phyloP scores from a whole-genome alignment of 768 basidiomycete species.

The Termitomyces sp. region DNA sequence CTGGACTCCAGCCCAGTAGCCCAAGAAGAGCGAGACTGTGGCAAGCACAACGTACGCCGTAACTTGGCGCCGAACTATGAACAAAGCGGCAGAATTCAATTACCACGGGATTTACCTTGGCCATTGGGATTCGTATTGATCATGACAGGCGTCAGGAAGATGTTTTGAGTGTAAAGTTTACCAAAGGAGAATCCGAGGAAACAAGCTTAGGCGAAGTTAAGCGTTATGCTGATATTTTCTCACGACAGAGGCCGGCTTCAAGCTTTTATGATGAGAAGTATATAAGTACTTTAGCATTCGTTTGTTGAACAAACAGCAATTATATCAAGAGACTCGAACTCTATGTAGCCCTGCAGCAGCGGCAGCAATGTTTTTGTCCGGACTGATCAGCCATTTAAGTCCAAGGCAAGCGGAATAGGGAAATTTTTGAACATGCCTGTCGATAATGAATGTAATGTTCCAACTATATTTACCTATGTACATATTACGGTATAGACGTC shows the following conservation, averaged over 20 bases:
- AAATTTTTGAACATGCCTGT: not conserved
- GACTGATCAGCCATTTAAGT: not conserved
- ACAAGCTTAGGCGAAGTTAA: not conserved
- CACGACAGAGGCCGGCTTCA: not conserved
- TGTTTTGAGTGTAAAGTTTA: not conserved
- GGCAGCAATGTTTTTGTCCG: not conserved
- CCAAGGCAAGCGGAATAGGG: not conserved
- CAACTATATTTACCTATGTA: constrained; percentile 3
- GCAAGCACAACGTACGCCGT: constrained; percentile 24
- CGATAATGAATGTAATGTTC: not conserved
- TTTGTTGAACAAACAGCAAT: not conserved
- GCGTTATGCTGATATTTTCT: no score
- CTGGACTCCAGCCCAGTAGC: constrained; percentile 34
- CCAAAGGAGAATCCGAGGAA: not conserved
- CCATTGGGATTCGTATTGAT: constrained; percentile 1
- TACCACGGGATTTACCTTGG: constrained; percentile 5
- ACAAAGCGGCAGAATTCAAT: not conserved
- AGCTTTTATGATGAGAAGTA: not conserved
- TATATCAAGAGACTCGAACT: not conserved
- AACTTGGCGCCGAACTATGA: constrained; percentile 11
- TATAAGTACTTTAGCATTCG: not conserved
- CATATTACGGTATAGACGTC: constrained; percentile 10
- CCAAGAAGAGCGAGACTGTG: constrained; percentile 31
- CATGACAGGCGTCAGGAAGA: not conserved
- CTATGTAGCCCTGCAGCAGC: not conserved